A percentile compares a stretch with the other conserved stretches of the same genome.
Evolutionary conservation across 305 asterid species (phyloP).

Genomic region (Withania somnifera): DNA sequence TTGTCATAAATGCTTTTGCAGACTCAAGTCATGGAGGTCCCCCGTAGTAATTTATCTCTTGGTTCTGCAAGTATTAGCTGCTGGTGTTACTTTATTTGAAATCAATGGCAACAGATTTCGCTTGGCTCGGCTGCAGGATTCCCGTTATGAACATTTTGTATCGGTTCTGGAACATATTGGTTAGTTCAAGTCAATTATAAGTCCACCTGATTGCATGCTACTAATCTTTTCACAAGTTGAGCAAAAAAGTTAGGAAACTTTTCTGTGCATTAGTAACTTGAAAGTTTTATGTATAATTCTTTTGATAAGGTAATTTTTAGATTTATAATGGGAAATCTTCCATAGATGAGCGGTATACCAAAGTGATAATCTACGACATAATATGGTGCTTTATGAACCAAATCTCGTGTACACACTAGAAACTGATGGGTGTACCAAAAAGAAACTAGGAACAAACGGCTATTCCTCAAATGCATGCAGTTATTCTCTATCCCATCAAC

Average conservation of each 20-base stretch:
- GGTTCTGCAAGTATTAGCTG: constrained; percentile 49
- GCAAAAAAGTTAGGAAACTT: background rate
- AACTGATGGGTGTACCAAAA: background rate
- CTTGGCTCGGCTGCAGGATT: constrained; percentile 36
- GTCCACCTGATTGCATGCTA: background rate
- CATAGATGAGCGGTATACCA: background rate
- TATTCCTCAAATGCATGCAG: background rate
- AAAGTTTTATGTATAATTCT: background rate
- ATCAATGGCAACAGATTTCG: constrained; percentile 46
- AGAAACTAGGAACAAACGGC: background rate
- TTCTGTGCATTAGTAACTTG: background rate
- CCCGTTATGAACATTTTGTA: constrained; percentile 55
- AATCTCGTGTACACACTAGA: background rate
- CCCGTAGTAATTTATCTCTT: constrained; percentile 60
- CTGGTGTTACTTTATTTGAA: constrained; percentile 56
- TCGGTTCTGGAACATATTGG: constrained; percentile 69
- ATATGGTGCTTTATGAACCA: background rate
- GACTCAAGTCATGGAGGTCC: constrained; percentile 67
- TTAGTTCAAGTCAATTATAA: constrained; percentile 25
- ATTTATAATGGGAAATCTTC: background rate
- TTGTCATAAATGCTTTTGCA: constrained; percentile 32
- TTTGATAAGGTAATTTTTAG: background rate
- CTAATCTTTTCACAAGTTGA: background rate
- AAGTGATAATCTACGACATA: background rate
- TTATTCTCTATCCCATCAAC: background rate